Conservation (phyloP, 2,329 filamentous ascomycete species). For the Byssochlamys sp. region DNA sequence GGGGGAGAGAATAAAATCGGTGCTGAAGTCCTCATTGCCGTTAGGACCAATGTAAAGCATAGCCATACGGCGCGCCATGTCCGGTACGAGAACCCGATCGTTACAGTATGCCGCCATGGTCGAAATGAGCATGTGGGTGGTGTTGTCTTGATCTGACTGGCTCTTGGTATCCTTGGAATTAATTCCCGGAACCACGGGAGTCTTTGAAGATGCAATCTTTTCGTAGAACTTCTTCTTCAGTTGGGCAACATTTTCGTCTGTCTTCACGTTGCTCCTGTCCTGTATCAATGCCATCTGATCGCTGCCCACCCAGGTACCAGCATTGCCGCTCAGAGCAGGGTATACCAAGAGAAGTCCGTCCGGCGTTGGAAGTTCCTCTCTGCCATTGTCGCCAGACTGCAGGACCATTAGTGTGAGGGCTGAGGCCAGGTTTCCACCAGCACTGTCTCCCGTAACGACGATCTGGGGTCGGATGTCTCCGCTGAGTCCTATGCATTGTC, state of each 20-base stretch:
- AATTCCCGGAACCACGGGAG: slow-evolving; percentile 64
- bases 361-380: slow-evolving; percentile 58
- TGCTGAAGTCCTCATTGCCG: slow-evolving; percentile 49
- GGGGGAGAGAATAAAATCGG: slow-evolving; percentile 85
- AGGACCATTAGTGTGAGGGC: slow-evolving; percentile 81
- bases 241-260: slow-evolving; percentile 66
- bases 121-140: slow-evolving; percentile 73
- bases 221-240: slow-evolving; percentile 85
- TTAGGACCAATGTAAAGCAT: slow-evolving; percentile 93
- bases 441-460: slow-evolving; percentile 69
- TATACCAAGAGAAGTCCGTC: slow-evolving; percentile 80
- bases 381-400: slow-evolving; percentile 55
- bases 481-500: slow-evolving; percentile 64
- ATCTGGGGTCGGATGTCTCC: slow-evolving; percentile 57
- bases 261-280: slow-evolving; percentile 66
- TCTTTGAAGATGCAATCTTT: slow-evolving; percentile 61
- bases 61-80: slow-evolving; percentile 99
- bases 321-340: slow-evolving; percentile 88
- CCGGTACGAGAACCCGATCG: slow-evolving; percentile 83
- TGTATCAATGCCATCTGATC: slow-evolving; percentile 93
- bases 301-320: slow-evolving; percentile 97
- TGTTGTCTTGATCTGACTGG: slow-evolving; percentile 52
- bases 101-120: slow-evolving; percentile 98
- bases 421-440: slow-evolving; percentile 70
- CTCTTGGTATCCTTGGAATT: slow-evolving; percentile 23